Conservation (phyloP, 106 monocot species). For the Apostasia ramifera region DNA sequence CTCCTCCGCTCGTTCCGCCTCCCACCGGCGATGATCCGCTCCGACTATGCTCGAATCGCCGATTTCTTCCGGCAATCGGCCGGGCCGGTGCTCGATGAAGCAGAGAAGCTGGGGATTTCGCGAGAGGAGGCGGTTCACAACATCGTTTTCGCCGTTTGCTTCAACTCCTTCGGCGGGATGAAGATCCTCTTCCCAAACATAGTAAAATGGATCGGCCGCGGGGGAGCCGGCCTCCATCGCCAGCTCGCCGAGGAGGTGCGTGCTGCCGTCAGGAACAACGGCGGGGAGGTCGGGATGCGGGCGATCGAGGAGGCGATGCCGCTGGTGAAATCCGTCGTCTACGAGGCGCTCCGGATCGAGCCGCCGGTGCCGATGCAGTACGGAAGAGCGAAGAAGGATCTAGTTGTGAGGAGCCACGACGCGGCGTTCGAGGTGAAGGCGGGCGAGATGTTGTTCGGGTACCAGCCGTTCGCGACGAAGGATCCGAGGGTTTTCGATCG, state of each 20-base stretch:
- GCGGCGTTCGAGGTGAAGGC: conserved; percentile 48
- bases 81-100: conserved; percentile 49
- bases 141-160: conserved; percentile 70
- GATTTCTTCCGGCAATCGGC: conserved; percentile 58
- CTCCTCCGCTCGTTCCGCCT: conserved; percentile 53
- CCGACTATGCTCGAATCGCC: conserved; percentile 55
- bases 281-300: conserved; percentile 43
- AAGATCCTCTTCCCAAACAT: conserved; percentile 68
- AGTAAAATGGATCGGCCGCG: conserved; percentile 61
- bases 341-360: conserved; percentile 83
- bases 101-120: conserved; percentile 52
- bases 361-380: conserved; percentile 89
- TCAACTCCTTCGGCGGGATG: conserved; percentile 89
- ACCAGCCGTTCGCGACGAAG: conserved; percentile 90
- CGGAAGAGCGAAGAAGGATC: conserved; percentile 64
- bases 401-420: conserved; percentile 81
- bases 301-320: conserved; percentile 62
- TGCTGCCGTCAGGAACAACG: conserved; percentile 31
- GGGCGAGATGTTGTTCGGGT: conserved; percentile 90
- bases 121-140: conserved; percentile 88
- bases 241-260: conserved; percentile 71
- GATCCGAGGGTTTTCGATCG: conserved; percentile 70
- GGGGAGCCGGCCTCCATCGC: conserved; percentile 43
- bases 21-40: conserved; percentile 40
- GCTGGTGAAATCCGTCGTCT: conserved; percentile 70